Evolutionary conservation across 2,329 filamentous ascomycete species (phyloP), one percentile per base, ranked within the genome.

Genomic region (Elsinoe perseae): DNA sequence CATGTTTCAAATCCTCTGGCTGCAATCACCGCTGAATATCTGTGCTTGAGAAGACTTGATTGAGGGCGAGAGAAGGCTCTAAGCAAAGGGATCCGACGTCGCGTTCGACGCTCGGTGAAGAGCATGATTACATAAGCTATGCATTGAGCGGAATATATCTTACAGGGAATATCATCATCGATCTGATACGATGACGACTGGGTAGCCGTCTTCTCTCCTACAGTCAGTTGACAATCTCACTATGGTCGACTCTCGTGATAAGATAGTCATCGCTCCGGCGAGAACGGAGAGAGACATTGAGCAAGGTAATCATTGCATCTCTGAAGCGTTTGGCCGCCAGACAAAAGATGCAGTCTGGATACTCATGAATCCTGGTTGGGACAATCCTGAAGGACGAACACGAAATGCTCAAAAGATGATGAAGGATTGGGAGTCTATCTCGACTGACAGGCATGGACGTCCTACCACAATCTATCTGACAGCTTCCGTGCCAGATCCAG

Each of bases 381-480:
- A 81, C 32, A 79, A 75, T 0, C 68, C 74, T 4, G 66, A 71
- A 12, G 80, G 79, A 9, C 68, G 64, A 23, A 62, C 62, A 0
- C 62, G 62, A 1, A 72, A 69, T 23, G 70, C 69, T 1, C 64
- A 65, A 8, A 70, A 71, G 12, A 61, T 80, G 58, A 64, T 68
- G 2, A 60, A 72, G 32, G 72, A 75, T 21, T 82, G 74, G 72
- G 61, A 66, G 23, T 57, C 62, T 3, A 68, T 67, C 3, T 72
- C 71, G 2, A 66, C 58, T 8, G 74, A 80, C 64, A 68, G 65
- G 7, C 60, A 71, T 32, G 76, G 77, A n/a, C 63, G 73, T 7
- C 70, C 72, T 1, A 80, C 79, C 62, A 76, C 73, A 0, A 55
- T 81, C 1, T 81, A 78, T 59, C 69, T 82, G 58, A 81, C 81